Evolutionary conservation across 805 yeast species (phyloP), one percentile per base, ranked within the genome.

Genomic region (Monosporozyma servazzii): DNA sequence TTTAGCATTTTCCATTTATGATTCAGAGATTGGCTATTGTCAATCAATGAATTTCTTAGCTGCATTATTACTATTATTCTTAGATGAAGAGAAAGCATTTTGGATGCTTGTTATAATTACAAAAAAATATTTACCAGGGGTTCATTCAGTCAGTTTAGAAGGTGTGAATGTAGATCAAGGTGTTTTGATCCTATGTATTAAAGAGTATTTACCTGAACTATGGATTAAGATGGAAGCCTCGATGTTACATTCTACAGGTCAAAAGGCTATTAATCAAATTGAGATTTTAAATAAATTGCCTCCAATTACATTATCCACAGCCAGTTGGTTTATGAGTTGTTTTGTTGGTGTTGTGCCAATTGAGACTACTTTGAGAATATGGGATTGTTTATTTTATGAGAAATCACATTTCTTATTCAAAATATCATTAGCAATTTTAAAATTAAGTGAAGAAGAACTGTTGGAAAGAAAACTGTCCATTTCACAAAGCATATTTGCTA

Each of bases 271-370:
- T 4, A 49, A 40, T 29, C 39, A 36, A n/a, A 61, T 70, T 30
- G 74, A 77, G 59, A 80, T 85, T 53, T 73, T 91, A 39, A 74
- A 80, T 13, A 82, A 84, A 58, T 69, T 90, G 44, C 98, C 99
- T 1, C 95, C 97, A 2, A 79, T 93, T 5, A 86, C 96, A 1
- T 74, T 93, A 44, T 91, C 95, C 55, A 91, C 98, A 0, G 90
- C 97, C 0, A 82, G 96, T 51, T 93, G 99, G 99, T 93, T 93
- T 65, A 91, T 93, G 98, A 86, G 96, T 59, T 79, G 88, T 17
- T 93, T 86, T 68, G 88, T 93, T 40, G 96, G 96, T 0, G 81
- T 83, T 0, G 70, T 93, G 18, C 99, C 99, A 0, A 80, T 88
- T 20, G 98, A 93, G 61, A 79, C 95, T 0, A 84, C 88, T 8